A percentile compares a stretch with the other conserved stretches of the same genome.
These are phyloP conservation scores for Diaporthe sp. DNA, from an alignment of 2,329 filamentous ascomycete species.

Conservation along the genomic window DNA sequence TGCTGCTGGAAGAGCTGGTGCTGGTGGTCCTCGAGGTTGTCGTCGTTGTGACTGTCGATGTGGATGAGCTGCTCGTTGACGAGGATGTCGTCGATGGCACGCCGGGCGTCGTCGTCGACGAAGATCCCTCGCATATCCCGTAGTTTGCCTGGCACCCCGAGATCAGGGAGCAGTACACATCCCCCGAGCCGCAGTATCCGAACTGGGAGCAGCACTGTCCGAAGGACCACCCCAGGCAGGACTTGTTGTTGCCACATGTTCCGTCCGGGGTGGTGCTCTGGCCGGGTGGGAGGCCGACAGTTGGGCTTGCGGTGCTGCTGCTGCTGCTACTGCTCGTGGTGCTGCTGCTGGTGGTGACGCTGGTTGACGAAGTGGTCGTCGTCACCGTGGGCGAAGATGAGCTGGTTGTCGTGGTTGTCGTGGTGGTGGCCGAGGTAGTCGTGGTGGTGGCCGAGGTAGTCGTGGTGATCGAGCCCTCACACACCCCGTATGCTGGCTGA, in stretches of 20 bases:
- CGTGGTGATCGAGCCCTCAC: neutral
- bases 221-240: constrained; percentile 19
- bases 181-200: constrained; percentile 17
- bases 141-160: constrained; percentile 12
- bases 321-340: neutral
- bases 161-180: constrained; percentile 6
- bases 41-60: neutral
- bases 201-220: constrained; percentile 32
- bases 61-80: neutral
- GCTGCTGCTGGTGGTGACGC: neutral
- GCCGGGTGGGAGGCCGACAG: constrained; percentile 11
- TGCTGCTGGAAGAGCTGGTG: neutral
- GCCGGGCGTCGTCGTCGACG: neutral
- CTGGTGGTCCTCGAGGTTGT: neutral
- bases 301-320: constrained; percentile 8
- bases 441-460: constrained; percentile 6
- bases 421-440: neutral
- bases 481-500: neutral
- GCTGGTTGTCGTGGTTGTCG: neutral
- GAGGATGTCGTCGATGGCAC: neutral
- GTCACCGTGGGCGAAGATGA: neutral
- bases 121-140: neutral
- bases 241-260: constrained; percentile 23
- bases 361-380: constrained; percentile 1
- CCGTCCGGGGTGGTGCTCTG: constrained; percentile 25